A percentile compares a stretch with the other conserved stretches of the same genome.
Evolutionary conservation across 345 rosid species (phyloP).

Genomic region (Carallia pectinifolia): DNA sequence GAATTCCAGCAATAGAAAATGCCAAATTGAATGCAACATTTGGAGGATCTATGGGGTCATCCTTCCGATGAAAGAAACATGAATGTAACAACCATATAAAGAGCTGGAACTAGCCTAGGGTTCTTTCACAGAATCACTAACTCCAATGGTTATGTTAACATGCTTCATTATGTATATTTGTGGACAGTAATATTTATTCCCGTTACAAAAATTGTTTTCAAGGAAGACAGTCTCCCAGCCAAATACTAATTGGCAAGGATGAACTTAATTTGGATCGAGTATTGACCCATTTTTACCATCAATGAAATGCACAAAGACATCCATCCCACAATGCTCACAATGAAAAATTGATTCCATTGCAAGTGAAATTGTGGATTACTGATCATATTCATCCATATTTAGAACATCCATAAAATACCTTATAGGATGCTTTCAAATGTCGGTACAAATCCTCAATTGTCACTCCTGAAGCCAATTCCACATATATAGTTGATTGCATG

Average conservation of each 20-base stretch:
- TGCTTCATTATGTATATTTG: too few relatives aligned
- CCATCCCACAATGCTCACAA: background rate
- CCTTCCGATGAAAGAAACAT: background rate
- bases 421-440: constrained; percentile 48
- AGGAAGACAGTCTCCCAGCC: too few relatives aligned
- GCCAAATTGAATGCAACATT: background rate
- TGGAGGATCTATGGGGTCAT: background rate
- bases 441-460: constrained; percentile 57
- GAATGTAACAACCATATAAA: background rate
- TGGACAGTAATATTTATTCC: too few relatives aligned
- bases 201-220: too few relatives aligned
- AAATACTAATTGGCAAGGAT: too few relatives aligned
- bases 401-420: constrained; percentile 42
- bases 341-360: background rate
- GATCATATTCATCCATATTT: background rate
- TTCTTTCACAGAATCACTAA: too few relatives aligned
- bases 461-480: constrained; percentile 74
- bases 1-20: background rate
- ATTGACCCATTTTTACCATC: background rate
- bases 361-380: background rate
- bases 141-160: too few relatives aligned
- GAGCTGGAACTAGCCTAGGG: background rate
- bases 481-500: constrained; percentile 92
- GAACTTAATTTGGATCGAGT: background rate
- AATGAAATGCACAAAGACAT: background rate